Conservation (phyloP, 2,329 filamentous ascomycete species). For the Chrysosporium queenslandicum region DNA sequence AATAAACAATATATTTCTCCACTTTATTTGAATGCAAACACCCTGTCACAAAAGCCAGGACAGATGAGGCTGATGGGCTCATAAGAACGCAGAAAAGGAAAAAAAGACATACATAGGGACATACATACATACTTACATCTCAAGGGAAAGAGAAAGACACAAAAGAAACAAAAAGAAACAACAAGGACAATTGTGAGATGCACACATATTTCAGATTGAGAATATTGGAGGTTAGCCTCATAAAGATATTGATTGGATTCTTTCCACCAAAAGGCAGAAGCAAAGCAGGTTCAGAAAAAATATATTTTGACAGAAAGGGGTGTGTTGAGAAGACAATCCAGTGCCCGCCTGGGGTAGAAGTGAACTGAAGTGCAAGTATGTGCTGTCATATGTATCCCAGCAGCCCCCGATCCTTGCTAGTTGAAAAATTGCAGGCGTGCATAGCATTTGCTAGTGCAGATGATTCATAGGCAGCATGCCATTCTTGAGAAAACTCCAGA, state of each 20-base stretch:
- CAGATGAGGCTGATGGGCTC: background rate
- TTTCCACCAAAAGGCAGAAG: background rate
- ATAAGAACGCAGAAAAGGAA: no score
- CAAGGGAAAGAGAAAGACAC: background rate
- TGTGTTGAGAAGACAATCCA: background rate
- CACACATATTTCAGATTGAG: no score
- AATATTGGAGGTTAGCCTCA: no score
- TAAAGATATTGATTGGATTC: no score
- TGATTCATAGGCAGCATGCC: background rate
- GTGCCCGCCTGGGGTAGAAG: background rate
- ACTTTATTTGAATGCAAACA: background rate
- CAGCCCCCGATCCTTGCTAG: background rate
- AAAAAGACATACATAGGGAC: conserved; percentile 7
- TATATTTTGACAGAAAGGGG: background rate
- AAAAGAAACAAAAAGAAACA: background rate
- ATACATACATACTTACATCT: conserved; percentile 5
- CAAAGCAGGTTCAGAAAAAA: background rate
- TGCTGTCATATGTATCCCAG: background rate
- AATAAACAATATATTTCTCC: background rate
- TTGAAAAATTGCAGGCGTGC: background rate
- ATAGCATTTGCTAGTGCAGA: background rate
- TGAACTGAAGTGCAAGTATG: conserved; percentile 2
- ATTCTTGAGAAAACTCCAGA: background rate
- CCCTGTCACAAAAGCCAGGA: background rate
- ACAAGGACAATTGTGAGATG: background rate